These are phyloP conservation scores for Manihot esculenta DNA, from an alignment of 441 rosid species.

Conservation along the genomic window DNA sequence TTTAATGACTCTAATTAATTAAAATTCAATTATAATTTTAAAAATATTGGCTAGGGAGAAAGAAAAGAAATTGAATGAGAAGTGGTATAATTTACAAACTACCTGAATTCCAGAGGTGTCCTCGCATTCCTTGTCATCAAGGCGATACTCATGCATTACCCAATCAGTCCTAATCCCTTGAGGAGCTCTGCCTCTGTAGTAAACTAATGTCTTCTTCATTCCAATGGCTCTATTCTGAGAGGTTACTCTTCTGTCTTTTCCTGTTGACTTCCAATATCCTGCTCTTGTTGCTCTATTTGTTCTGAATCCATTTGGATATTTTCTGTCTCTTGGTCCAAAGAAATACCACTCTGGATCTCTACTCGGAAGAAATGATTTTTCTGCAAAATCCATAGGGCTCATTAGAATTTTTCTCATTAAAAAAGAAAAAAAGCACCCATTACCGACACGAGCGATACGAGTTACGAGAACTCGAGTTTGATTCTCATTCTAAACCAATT, in stretches of 20 bases:
- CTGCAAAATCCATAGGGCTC: slow-evolving; percentile 31
- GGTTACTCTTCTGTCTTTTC: slow-evolving; percentile 75
- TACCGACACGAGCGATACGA: too few species aligned
- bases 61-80: too few species aligned
- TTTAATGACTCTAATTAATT: too few species aligned
- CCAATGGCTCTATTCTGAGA: slow-evolving; percentile 71
- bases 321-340: slow-evolving; percentile 87
- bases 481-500: too few species aligned
- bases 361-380: slow-evolving; percentile 85
- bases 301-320: slow-evolving; percentile 86
- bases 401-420: too few species aligned
- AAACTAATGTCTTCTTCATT: slow-evolving; percentile 92
- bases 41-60: too few species aligned
- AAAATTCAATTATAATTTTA: too few species aligned
- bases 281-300: slow-evolving; percentile 89
- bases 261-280: slow-evolving; percentile 92
- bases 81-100: slow-evolving; percentile 22
- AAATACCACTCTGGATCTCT: slow-evolving; percentile 96
- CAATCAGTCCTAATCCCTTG: slow-evolving; percentile 85
- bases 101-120: slow-evolving; percentile 83
- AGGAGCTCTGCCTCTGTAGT: slow-evolving; percentile 87
- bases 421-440: too few species aligned
- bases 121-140: slow-evolving; percentile 75
- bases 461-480: too few species aligned
- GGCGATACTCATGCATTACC: slow-evolving; percentile 97